Percentiles rank a stretch among this genome's conserved stretches.
Evolutionary conservation across 2,329 filamentous ascomycete genomes (phyloP).

Genomic region (Talaromyces sp.): DNA sequence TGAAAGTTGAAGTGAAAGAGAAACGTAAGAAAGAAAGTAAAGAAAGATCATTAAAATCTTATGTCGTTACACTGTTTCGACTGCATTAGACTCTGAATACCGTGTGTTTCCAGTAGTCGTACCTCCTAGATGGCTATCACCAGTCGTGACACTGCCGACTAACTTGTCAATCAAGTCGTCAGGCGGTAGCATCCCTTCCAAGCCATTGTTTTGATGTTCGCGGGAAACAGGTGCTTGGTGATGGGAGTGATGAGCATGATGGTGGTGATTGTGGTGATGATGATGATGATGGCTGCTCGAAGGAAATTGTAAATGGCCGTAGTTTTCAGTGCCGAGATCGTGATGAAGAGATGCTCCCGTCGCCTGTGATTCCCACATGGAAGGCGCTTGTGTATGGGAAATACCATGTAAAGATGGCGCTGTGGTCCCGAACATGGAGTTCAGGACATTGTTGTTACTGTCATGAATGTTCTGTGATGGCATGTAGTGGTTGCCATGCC

Average conservation of each 20-base stretch:
- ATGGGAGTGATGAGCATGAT: conserved; percentile 16
- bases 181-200: conserved; percentile 30
- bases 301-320: conserved; percentile 31
- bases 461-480: conserved; percentile 26
- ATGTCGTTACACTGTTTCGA: conserved; percentile 27
- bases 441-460: conserved; percentile 30
- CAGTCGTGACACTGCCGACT: conserved; percentile 30
- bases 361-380: conserved; percentile 27
- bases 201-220: conserved; percentile 28
- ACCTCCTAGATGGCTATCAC: conserved; percentile 30
- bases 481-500: conserved; percentile 30
- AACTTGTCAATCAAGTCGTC: conserved; percentile 37
- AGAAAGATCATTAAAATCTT: conserved; percentile 10
- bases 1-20: neutral
- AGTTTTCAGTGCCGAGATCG: conserved; percentile 28
- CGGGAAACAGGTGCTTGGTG: conserved; percentile 27
- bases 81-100: conserved; percentile 28
- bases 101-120: conserved; percentile 29
- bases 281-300: conserved; percentile 22
- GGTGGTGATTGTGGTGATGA: conserved; percentile 2
- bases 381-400: conserved; percentile 23
- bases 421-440: conserved; percentile 28
- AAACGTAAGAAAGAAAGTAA: neutral
- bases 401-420: conserved; percentile 34
- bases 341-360: conserved; percentile 23